Base-by-base conservation (phyloP, 2,329 filamentous ascomycete genomes). In the Ophiocordyceps unilateralis region DNA sequence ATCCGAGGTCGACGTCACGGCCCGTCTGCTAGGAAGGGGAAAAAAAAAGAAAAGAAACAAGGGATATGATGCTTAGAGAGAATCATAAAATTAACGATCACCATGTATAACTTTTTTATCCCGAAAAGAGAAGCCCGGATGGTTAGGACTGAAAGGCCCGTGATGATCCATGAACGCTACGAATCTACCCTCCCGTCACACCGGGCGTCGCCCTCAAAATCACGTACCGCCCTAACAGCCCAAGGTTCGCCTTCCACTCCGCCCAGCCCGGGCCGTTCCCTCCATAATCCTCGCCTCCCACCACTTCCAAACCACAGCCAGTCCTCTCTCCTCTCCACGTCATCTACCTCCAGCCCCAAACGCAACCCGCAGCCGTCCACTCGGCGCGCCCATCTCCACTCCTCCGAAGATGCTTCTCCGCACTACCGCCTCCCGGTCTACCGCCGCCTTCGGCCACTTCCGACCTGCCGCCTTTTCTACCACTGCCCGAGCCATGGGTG, bases 401-500 rank as follows among this genome's bases (percentile, higher is more conserved):
- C 44, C 24, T 41, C 46, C 57, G 61, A 36, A 36, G n/a, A 36
- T 36, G 44, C 87, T 88, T 82, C 71, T 83, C 57, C 78, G 81
- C 59, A 76, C 78, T 58, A 63, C 71, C 51, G 61, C 78, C 56
- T 59, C 66, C 60, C 74, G 74, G 62, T 63, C 68, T 53, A 67
- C 68, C 53, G 67, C 68, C 49, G 58, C 68, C 51, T 59, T 69
- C 56, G 68, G 71, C 58, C 69, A 75, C 54, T 65, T 72, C 52
- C 65, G 59, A 30, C 22, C 34, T 45, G 55, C 69, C 50, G 70
- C 76, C 52, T 81, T 86, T 66, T 70, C 77, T 48, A 75, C 71
- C 50, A 73, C 78, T 45, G 61, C 69, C 51, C 69, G 74, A 58
- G 71, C 63, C 57, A 82, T 85, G 76, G 65, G 60, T 47, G 80